Evolutionary conservation across 1,284 basidiomycete species (phyloP).

Genomic region (Taiwanofungus camphoratus): DNA sequence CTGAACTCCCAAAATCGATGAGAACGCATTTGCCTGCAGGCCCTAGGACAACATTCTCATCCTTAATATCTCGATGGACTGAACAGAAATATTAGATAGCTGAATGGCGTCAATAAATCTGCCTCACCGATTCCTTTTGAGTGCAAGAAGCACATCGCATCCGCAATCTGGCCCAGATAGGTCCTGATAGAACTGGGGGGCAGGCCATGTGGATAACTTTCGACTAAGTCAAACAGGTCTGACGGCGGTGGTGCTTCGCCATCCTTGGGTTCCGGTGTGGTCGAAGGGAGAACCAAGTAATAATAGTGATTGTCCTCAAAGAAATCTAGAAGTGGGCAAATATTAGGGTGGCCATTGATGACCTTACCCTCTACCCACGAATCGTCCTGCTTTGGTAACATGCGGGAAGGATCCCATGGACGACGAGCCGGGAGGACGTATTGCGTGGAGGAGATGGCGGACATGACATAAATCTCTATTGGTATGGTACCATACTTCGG

Average conservation of each 20-base stretch:
- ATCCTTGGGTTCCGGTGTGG: conserved; percentile 50
- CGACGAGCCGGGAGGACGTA: conserved; percentile 67
- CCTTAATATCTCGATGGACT: conserved; percentile 98
- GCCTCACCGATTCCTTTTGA: conserved; percentile 76
- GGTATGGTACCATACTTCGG: conserved; percentile 94
- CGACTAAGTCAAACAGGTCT: conserved; percentile 95
- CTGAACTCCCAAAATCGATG: conserved; percentile 96
- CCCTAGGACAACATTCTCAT: conserved; percentile 91
- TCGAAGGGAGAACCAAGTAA: conserved; percentile 79
- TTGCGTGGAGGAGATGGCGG: conserved; percentile 71
- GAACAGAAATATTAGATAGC: conserved; percentile 6
- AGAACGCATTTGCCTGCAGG: conserved; percentile 76
- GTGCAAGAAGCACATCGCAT: conserved; percentile 89
- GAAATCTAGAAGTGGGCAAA: conserved; percentile 93
- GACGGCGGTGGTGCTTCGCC: conserved; percentile 52
- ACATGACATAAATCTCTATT: conserved; percentile 99
- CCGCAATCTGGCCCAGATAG: conserved; percentile 91
- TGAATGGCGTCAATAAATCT: not conserved
- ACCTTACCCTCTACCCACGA: conserved; percentile 64
- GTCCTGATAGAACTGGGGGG: conserved; percentile 72
- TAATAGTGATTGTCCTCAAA: conserved; percentile 98
- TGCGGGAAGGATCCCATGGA: conserved; percentile 75
- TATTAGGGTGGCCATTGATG: conserved; percentile 84
- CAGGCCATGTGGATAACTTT: conserved; percentile 83
- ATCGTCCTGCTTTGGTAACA: conserved; percentile 27